Percentiles rank a stretch among this genome's conserved stretches.
Evolutionary conservation across 2,329 filamentous ascomycete species (phyloP).

Genomic region (Parascedosporium putredinis): DNA sequence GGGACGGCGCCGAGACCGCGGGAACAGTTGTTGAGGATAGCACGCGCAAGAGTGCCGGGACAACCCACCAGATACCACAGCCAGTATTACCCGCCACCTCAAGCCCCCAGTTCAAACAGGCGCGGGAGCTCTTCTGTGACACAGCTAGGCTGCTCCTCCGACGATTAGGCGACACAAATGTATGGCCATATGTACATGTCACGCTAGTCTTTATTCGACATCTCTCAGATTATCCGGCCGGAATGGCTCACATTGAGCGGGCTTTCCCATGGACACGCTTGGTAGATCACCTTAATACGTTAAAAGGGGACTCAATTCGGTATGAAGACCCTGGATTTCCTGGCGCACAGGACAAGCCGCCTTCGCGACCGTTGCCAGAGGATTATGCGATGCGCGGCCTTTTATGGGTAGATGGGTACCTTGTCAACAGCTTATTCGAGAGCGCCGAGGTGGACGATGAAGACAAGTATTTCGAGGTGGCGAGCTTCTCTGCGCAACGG

Average conservation of each 20-base stretch:
- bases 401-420: constrained; percentile 48
- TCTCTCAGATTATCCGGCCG: constrained; percentile 28
- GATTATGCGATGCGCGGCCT: constrained; percentile 58
- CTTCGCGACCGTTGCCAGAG: constrained; percentile 49
- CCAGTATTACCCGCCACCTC: too few relatives aligned
- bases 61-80: not conserved
- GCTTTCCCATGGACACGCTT: constrained; percentile 44
- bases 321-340: not conserved
- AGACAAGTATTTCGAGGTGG: constrained; percentile 52
- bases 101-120: not conserved
- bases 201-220: constrained; percentile 48
- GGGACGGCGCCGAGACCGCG: not conserved
- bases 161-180: constrained; percentile 39
- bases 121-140: not conserved
- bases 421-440: constrained; percentile 47
- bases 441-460: constrained; percentile 54
- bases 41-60: not conserved
- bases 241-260: constrained; percentile 31
- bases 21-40: too few relatives aligned
- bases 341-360: constrained; percentile 10
- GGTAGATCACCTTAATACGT: constrained; percentile 27
- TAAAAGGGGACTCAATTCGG: constrained; percentile 10
- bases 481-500: constrained; percentile 47
- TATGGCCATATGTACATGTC: constrained; percentile 52
- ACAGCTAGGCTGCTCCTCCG: not conserved